phyloP scores from a whole-genome alignment of 352 stramenopile species.

The Phytophthora pinifolia region DNA sequence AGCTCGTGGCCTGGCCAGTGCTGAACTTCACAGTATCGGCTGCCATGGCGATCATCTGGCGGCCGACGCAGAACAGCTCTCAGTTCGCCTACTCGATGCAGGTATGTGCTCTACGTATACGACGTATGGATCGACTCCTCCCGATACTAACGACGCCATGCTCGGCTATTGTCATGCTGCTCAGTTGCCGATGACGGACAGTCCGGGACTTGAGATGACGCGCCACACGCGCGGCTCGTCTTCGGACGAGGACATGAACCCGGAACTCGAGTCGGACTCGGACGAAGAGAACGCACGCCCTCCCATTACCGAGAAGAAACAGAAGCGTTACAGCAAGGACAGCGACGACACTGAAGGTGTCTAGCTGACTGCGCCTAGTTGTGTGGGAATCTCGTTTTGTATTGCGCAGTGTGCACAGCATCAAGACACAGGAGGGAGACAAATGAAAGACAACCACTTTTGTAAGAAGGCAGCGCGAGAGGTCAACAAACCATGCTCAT shows the following conservation, averaged over 20 bases:
- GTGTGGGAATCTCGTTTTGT: conserved; percentile 20
- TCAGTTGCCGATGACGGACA: conserved; percentile 75
- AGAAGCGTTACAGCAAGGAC: conserved; percentile 43
- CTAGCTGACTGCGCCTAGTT: conserved; percentile 19
- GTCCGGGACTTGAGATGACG: conserved; percentile 61
- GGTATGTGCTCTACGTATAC: conserved; percentile 29
- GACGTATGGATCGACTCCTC: conserved; percentile 15
- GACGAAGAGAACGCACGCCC: conserved; percentile 60
- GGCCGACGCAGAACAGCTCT: conserved; percentile 82
- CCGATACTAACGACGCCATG: conserved; percentile 11
- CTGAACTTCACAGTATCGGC: conserved; percentile 91
- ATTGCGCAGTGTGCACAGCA: conserved; percentile 10
- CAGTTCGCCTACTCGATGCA: conserved; percentile 88
- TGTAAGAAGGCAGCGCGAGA: conserved; percentile 12
- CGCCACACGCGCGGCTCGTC: conserved; percentile 52
- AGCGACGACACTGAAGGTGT: conserved; percentile 52
- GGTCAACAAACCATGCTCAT: conserved; percentile 3
- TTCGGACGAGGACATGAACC: conserved; percentile 51
- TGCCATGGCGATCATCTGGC: conserved; percentile 91
- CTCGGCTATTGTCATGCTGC: conserved; percentile 11
- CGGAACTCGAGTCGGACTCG: conserved; percentile 59
- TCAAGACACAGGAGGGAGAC: conserved; percentile 5
- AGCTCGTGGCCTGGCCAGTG: conserved; percentile 90
- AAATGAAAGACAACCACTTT: conserved; percentile 17
- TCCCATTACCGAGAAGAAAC: conserved; percentile 37